Evolutionary conservation across 2,329 filamentous ascomycete species (phyloP).

Genomic region (Zarea fungicola): DNA sequence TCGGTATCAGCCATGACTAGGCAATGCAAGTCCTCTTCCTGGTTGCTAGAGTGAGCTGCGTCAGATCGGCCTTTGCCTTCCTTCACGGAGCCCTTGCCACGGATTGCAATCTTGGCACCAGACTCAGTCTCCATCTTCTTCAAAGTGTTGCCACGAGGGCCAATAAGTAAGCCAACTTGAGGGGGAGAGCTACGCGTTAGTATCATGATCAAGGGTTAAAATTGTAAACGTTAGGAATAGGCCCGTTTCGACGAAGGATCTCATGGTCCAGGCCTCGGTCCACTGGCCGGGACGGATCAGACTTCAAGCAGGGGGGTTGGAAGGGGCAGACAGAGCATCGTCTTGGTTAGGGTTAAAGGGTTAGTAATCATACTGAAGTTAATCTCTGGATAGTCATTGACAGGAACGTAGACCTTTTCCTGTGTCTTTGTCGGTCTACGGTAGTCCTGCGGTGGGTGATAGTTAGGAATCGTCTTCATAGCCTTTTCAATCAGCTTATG

Average conservation of each 20-base stretch:
- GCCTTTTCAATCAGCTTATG: slow-evolving; percentile 98
- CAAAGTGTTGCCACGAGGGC: slow-evolving; percentile 97
- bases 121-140: slow-evolving; percentile 99
- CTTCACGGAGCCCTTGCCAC: slow-evolving; percentile 98
- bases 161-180: slow-evolving; percentile 99
- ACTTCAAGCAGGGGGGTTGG: slow-evolving; percentile 32
- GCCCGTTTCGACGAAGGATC: slow-evolving; percentile 30
- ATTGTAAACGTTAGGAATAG: slow-evolving; percentile 29
- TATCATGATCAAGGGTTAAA: slow-evolving; percentile 38
- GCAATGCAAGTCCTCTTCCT: slow-evolving; percentile 98
- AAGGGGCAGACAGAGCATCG: slow-evolving; percentile 13
- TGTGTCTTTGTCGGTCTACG: slow-evolving; percentile 98
- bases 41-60: slow-evolving; percentile 98
- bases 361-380: slow-evolving; percentile 99
- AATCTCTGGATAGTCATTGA: slow-evolving; percentile 99
- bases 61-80: slow-evolving; percentile 99
- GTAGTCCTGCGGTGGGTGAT: slow-evolving; percentile 97
- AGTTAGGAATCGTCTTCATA: slow-evolving; percentile 99
- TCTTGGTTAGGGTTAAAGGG: slow-evolving; percentile 78
- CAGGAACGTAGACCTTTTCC: slow-evolving; percentile 99
- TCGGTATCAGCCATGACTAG: slow-evolving; percentile 99
- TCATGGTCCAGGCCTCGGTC: slow-evolving; percentile 22
- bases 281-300: slow-evolving; percentile 30
- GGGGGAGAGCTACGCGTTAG: slow-evolving; percentile 89
- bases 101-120: slow-evolving; percentile 96